These are phyloP conservation scores for Apiospora arundinis DNA, from an alignment of 2,329 filamentous ascomycete species.

Conservation along the genomic window DNA sequence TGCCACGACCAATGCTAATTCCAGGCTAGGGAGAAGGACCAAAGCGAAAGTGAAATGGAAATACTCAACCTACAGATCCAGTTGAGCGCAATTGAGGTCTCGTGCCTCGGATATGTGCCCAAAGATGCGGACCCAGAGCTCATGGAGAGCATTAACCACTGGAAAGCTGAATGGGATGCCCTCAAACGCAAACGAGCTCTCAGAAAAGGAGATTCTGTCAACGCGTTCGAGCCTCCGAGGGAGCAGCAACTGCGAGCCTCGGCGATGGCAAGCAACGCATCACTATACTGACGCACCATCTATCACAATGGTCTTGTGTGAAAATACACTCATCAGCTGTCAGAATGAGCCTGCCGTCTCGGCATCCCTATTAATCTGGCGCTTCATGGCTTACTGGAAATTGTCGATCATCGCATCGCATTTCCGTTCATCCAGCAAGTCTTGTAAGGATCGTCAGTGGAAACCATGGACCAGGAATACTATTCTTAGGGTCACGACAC, in stretches of 20 bases:
- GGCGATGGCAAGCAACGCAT: not conserved
- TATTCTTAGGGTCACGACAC: not conserved
- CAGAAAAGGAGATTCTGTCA: constrained; percentile 28
- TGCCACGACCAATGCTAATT: constrained; percentile 24
- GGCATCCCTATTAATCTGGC: not conserved
- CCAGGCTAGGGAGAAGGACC: constrained; percentile 57
- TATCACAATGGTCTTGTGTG: not conserved
- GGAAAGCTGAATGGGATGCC: constrained; percentile 65
- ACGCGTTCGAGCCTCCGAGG: not conserved
- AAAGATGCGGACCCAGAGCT: constrained; percentile 61
- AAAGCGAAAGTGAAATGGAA: constrained; percentile 63
- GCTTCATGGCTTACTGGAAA: not conserved
- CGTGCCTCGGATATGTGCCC: constrained; percentile 55
- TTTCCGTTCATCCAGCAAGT: not conserved
- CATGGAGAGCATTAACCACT: constrained; percentile 63
- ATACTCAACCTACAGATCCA: constrained; percentile 67
- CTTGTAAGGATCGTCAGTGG: not conserved
- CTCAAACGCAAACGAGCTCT: constrained; percentile 54
- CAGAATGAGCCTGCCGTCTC: not conserved
- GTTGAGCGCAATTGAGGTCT: constrained; percentile 67
- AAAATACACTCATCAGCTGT: not conserved
- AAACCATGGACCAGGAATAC: not conserved
- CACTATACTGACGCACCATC: not conserved
- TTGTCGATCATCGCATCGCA: not conserved
- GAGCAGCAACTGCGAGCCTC: not conserved